phyloP scores from a whole-genome alignment of 495 filamentous ascomycete genomes.

The Schizothecium vesticola region DNA sequence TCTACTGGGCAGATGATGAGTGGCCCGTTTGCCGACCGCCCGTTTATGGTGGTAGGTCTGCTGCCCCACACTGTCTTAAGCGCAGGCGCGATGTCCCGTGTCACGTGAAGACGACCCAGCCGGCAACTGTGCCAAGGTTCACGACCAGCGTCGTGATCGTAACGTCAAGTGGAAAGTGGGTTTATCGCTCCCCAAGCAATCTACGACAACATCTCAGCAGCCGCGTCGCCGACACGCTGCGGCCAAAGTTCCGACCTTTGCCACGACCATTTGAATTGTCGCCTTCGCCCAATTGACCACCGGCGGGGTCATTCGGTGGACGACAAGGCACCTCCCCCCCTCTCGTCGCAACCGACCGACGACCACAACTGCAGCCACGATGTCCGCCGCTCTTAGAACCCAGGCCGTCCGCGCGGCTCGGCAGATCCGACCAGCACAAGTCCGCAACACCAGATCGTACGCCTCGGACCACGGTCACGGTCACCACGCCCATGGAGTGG shows the following conservation, averaged over 20 bases:
- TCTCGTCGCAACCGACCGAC: conserved; percentile 12
- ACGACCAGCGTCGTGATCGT: conserved; percentile 6
- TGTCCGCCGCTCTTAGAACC: conserved; percentile 43
- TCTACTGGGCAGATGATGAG: conserved; percentile 29
- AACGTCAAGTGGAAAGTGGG: conserved; percentile 4
- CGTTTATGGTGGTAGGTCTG: background rate
- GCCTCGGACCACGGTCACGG: conserved; percentile 36
- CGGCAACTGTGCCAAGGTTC: background rate
- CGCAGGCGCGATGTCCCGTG: background rate
- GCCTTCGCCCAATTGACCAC: background rate
- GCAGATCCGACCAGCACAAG: conserved; percentile 25
- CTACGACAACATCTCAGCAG: background rate
- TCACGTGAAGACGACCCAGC: background rate
- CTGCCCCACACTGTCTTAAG: background rate
- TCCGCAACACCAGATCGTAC: conserved; percentile 37
- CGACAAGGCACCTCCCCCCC: background rate
- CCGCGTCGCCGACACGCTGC: conserved; percentile 5
- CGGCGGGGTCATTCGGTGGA: conserved; percentile 6
- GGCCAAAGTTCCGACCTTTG: background rate
- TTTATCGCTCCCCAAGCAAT: conserved; percentile 11
- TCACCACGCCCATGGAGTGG: conserved; percentile 29
- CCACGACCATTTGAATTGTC: background rate
- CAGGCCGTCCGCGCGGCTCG: conserved; percentile 35
- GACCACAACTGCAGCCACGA: conserved; percentile 24
- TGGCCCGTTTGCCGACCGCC: conserved; percentile 9